Conservation (phyloP, 208 protist genomes). For the Angomonas deanei region DNA sequence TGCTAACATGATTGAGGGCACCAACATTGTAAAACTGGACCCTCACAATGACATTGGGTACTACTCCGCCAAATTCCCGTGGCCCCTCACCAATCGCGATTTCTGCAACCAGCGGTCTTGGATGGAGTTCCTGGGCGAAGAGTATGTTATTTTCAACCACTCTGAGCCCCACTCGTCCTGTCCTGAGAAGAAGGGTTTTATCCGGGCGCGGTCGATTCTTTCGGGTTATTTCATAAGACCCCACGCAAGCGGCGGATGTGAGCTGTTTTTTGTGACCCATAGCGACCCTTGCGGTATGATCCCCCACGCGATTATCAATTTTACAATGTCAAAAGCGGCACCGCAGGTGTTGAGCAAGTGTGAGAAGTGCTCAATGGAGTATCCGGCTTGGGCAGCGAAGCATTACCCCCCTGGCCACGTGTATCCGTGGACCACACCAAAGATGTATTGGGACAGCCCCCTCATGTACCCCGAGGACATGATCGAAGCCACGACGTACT, state of each 20-base stretch:
- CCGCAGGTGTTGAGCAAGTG: constrained; percentile 56
- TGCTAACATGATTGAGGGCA: constrained; percentile 80
- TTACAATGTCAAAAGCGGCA: constrained; percentile 58
- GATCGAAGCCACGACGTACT: neutral
- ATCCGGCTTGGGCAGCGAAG: constrained; percentile 48
- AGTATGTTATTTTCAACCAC: constrained; percentile 92
- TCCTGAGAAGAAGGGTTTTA: constrained; percentile 68
- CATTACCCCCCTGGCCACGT: constrained; percentile 47
- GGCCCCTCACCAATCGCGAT: constrained; percentile 82
- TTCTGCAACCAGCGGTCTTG: constrained; percentile 91
- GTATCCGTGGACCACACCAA: constrained; percentile 69
- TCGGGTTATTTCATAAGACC: constrained; percentile 83
- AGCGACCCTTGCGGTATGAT: constrained; percentile 84
- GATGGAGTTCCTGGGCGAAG: constrained; percentile 87
- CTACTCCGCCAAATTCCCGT: constrained; percentile 84
- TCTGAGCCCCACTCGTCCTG: constrained; percentile 73
- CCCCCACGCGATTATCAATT: constrained; percentile 75
- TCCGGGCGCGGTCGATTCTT: constrained; percentile 77
- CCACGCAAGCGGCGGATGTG: constrained; percentile 25
- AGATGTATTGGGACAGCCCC: constrained; percentile 76
- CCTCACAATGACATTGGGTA: constrained; percentile 88
- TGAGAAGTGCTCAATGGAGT: constrained; percentile 57
- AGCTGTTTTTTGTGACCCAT: constrained; percentile 81
- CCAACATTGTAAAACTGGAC: constrained; percentile 80
- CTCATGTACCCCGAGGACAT: constrained; percentile 54